These are phyloP conservation scores for Sistotremastrum suecicum DNA, from an alignment of 768 basidiomycete genomes.

Conservation along the genomic window DNA sequence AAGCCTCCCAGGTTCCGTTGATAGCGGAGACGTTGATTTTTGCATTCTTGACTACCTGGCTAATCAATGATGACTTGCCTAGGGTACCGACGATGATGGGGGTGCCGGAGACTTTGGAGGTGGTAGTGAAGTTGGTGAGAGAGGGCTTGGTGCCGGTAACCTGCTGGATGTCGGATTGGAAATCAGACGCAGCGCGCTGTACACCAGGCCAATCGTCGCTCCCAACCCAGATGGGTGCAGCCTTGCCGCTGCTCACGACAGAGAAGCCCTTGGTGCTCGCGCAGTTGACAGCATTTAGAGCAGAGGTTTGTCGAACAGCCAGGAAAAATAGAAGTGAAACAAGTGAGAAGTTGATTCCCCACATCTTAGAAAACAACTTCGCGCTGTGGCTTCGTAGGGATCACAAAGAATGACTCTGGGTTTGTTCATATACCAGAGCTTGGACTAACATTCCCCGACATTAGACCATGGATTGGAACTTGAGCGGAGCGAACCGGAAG, in stretches of 20 bases:
- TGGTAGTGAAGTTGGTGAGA: conserved; percentile 36
- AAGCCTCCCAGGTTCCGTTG: conserved; percentile 55
- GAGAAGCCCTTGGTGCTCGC: conserved; percentile 17
- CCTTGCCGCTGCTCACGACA: conserved; percentile 29
- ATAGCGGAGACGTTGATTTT: conserved; percentile 41
- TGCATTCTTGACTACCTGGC: conserved; percentile 35
- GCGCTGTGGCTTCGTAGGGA: too few relatives aligned
- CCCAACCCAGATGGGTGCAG: conserved; percentile 35
- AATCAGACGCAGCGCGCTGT: conserved; percentile 43
- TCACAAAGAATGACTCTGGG: too few relatives aligned
- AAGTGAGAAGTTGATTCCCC: too few relatives aligned
- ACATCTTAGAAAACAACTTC: too few relatives aligned
- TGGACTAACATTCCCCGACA: too few relatives aligned
- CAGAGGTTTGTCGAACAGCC: too few relatives aligned
- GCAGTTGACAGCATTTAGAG: too few relatives aligned
- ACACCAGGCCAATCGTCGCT: conserved; percentile 51
- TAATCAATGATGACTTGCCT: conserved; percentile 39
- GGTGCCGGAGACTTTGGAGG: conserved; percentile 16
- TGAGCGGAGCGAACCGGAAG: too few relatives aligned
- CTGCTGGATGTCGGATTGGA: conserved; percentile 43
- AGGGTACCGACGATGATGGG: conserved; percentile 56
- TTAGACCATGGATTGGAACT: too few relatives aligned
- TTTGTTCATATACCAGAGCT: too few relatives aligned
- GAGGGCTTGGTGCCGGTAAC: conserved; percentile 41
- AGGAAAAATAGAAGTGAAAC: too few relatives aligned